A percentile compares a stretch with the other conserved stretches of the same genome.
phyloP scores from a whole-genome alignment of 1,139 yeast genomes.

The Hyphopichia fennica region DNA sequence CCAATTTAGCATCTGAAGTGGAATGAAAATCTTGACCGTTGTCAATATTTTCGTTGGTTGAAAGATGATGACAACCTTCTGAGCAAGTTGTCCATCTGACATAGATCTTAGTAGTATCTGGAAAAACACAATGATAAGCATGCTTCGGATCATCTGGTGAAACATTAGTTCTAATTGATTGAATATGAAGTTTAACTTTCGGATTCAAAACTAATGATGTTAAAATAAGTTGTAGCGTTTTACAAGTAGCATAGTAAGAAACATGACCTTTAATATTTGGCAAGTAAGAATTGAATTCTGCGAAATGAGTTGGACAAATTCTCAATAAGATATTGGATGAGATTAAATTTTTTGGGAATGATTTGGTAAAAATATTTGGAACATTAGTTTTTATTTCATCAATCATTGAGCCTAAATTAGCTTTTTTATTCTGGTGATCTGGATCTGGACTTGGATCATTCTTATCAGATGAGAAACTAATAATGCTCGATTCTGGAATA shows the following conservation, averaged over 20 bases:
- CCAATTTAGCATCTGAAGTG: constrained; percentile 39
- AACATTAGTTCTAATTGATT: constrained; percentile 31
- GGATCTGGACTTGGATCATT: neutral
- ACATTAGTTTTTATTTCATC: constrained; percentile 52
- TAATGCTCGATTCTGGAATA: neutral
- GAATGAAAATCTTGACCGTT: constrained; percentile 19
- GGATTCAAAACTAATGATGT: constrained; percentile 57
- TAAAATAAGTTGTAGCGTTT: constrained; percentile 54
- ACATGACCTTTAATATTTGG: constrained; percentile 64
- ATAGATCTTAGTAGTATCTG: constrained; percentile 51
- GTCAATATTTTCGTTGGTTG: constrained; percentile 1
- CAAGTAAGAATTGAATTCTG: constrained; percentile 47
- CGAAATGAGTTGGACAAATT: constrained; percentile 60
- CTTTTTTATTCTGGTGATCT: constrained; percentile 27
- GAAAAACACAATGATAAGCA: constrained; percentile 30
- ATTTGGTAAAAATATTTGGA: constrained; percentile 54
- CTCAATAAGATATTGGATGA: constrained; percentile 56
- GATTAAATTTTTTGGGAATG: constrained; percentile 51
- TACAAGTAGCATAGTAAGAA: constrained; percentile 54
- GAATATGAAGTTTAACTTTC: constrained; percentile 50
- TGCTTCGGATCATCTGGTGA: constrained; percentile 11
- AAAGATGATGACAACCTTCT: constrained; percentile 49
- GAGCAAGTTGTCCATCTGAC: constrained; percentile 65
- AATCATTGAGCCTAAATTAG: constrained; percentile 63
- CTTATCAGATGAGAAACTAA: neutral